phyloP scores from a whole-genome alignment of 768 basidiomycete genomes.

The Kondoa subrosea region DNA sequence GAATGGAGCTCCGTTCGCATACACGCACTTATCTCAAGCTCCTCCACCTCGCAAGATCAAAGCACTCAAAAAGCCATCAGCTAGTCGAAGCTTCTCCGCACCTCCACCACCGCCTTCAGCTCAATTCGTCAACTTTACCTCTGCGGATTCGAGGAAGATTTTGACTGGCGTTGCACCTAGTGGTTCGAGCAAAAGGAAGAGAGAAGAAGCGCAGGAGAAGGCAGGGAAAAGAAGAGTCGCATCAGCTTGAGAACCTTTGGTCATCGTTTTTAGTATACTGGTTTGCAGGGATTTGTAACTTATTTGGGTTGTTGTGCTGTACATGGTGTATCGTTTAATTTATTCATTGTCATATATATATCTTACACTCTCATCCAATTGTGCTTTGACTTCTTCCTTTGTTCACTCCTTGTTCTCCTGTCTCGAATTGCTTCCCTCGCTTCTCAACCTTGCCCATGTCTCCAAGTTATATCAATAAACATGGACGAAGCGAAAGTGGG shows the following conservation, averaged over 20 bases:
- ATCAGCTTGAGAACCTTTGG: not conserved
- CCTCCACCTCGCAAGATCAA: not conserved
- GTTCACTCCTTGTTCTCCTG: no score
- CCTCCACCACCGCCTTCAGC: not conserved
- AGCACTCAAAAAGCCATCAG: not conserved
- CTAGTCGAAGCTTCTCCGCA: not conserved
- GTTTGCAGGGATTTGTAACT: not conserved
- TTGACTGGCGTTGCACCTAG: constrained; percentile 26
- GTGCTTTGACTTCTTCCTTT: no score
- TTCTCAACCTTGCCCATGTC: no score
- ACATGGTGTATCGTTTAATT: no score
- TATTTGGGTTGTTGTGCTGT: not conserved
- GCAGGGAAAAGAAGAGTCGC: not conserved
- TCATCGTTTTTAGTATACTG: constrained; percentile 4
- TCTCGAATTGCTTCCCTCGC: no score
- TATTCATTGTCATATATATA: no score
- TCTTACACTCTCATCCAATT: no score
- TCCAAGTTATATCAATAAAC: not conserved
- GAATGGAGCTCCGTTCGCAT: not conserved
- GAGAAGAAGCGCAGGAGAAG: constrained; percentile 19
- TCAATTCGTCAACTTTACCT: constrained; percentile 19
- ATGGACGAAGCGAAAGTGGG: not conserved
- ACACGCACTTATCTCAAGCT: not conserved
- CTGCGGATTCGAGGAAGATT: constrained; percentile 23
- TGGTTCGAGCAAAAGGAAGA: constrained; percentile 24